Evolutionary conservation across 495 filamentous ascomycete genomes (phyloP).

Genomic region (Daldinia loculata): DNA sequence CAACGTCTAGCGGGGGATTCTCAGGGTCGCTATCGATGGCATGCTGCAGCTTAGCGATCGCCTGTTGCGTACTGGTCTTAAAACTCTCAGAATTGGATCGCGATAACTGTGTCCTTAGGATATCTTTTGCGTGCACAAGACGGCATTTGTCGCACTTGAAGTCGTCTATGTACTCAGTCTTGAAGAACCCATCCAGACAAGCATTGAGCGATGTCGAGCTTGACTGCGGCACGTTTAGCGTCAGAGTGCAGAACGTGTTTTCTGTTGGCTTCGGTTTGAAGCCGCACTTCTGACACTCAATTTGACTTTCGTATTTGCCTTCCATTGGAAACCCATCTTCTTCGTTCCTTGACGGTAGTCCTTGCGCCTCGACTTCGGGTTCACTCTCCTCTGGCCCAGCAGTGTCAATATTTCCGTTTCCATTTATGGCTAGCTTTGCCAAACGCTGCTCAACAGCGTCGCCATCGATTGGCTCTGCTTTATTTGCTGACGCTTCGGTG

Average conservation of each 20-base stretch:
- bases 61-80: constrained; percentile 54
- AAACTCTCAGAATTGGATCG: constrained; percentile 58
- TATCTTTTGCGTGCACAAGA: constrained; percentile 72
- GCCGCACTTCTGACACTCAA: constrained; percentile 87
- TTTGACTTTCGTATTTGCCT: constrained; percentile 86
- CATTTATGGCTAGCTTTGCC: constrained; percentile 28
- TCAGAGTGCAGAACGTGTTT: constrained; percentile 90
- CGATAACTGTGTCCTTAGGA: constrained; percentile 47
- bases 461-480: constrained; percentile 33
- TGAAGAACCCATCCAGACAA: constrained; percentile 93
- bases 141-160: constrained; percentile 94
- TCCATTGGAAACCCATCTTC: constrained; percentile 86
- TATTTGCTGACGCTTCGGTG: background rate
- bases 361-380: constrained; percentile 28
- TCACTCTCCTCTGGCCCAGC: constrained; percentile 25
- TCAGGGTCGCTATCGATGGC: constrained; percentile 84
- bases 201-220: constrained; percentile 58
- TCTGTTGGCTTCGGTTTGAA: constrained; percentile 85
- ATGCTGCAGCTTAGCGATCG: constrained; percentile 61
- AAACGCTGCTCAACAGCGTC: constrained; percentile 37
- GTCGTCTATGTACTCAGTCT: constrained; percentile 95
- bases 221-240: constrained; percentile 85
- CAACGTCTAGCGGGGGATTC: constrained; percentile 70
- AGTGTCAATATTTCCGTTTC: constrained; percentile 14
- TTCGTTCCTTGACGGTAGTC: constrained; percentile 26